Conservation (phyloP, 2,329 filamentous ascomycete genomes). For the Colletotrichum sp. region DNA sequence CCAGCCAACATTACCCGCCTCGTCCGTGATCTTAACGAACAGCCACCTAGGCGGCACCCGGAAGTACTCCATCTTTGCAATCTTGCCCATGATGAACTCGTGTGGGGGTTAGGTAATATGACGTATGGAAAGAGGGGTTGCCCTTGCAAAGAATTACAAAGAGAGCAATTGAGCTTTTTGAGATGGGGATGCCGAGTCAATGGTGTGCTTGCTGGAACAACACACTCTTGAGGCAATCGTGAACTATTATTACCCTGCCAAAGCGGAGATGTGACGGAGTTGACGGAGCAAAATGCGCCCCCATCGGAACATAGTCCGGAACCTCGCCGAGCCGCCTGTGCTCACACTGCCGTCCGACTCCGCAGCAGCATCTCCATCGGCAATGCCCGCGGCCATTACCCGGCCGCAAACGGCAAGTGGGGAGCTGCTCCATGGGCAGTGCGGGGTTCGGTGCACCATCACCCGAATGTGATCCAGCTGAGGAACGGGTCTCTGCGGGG, state of each 20-base stretch:
- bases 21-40: constrained; percentile 78
- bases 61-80: constrained; percentile 73
- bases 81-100: constrained; percentile 58
- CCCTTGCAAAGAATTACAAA: neutral
- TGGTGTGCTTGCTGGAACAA: neutral
- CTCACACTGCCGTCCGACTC: neutral
- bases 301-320: constrained; percentile 11
- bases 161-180: neutral
- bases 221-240: constrained; percentile 4
- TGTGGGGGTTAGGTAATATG: neutral
- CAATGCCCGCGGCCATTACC: neutral
- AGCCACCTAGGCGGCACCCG: constrained; percentile 77
- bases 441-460: constrained; percentile 11
- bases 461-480: neutral
- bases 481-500: neutral
- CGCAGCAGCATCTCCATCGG: neutral
- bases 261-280: constrained; percentile 7
- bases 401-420: neutral
- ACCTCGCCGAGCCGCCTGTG: constrained; percentile 1
- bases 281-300: neutral
- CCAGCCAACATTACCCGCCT: constrained; percentile 70
- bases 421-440: neutral
- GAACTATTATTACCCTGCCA: neutral
- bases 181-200: neutral
- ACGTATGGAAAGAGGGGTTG: neutral